Percentiles rank a stretch among this genome's conserved stretches.
Conservation (phyloP, 1,139 yeast genomes). For the Saccharomycopsis phalli region DNA sequence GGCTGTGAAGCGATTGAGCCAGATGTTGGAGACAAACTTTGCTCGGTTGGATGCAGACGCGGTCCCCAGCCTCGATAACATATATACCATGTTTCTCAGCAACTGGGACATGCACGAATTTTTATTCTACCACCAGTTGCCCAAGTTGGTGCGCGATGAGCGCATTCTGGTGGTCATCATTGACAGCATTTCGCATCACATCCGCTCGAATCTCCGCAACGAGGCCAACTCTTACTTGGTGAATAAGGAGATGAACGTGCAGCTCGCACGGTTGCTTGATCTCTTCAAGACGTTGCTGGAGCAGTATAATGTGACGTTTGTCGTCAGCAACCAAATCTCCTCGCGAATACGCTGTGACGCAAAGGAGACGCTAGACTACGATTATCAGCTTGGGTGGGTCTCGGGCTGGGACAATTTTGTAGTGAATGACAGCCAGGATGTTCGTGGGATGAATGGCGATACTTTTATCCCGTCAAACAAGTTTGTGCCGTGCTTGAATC, state of each 20-base stretch:
- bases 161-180: slow-evolving; percentile 49
- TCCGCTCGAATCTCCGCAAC: slow-evolving; percentile 54
- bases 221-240: slow-evolving; percentile 25
- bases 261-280: slow-evolving; percentile 38
- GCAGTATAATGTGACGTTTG: slow-evolving; percentile 46
- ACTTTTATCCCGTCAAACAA: background rate
- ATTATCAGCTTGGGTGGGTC: slow-evolving; percentile 64
- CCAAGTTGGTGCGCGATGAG: slow-evolving; percentile 38
- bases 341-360: slow-evolving; percentile 38
- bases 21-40: slow-evolving; percentile 28
- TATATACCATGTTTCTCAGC: slow-evolving; percentile 40
- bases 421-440: slow-evolving; percentile 27
- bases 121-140: slow-evolving; percentile 54
- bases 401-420: slow-evolving; percentile 62
- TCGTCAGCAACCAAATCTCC: slow-evolving; percentile 75
- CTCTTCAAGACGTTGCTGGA: slow-evolving; percentile 44
- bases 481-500: slow-evolving; percentile 6
- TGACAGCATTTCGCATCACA: slow-evolving; percentile 84
- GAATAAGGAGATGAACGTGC: slow-evolving; percentile 22
- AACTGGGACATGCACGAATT: slow-evolving; percentile 70
- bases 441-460: background rate
- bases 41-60: slow-evolving; percentile 32
- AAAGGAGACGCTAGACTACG: slow-evolving; percentile 39
- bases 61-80: slow-evolving; percentile 21
- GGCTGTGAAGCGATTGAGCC: slow-evolving; percentile 51